phyloP scores from a whole-genome alignment of 345 rosid genomes.

The Luvunga scandens region DNA sequence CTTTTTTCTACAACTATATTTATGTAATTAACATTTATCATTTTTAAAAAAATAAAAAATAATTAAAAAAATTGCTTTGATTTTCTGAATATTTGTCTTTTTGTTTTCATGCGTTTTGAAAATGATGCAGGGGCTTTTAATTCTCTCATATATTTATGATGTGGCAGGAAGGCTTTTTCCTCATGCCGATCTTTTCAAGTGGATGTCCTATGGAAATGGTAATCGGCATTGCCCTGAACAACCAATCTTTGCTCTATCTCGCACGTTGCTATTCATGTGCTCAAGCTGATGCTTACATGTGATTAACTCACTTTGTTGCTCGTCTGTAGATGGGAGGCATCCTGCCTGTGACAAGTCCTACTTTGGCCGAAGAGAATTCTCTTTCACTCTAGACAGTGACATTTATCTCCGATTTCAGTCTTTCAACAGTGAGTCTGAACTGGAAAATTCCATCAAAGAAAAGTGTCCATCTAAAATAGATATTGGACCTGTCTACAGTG shows the following conservation, averaged over 20 bases:
- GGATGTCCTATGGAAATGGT: conserved; percentile 96
- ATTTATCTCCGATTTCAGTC: conserved; percentile 73
- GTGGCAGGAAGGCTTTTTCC: conserved; percentile 84
- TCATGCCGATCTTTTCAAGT: conserved; percentile 67
- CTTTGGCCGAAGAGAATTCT: conserved; percentile 77
- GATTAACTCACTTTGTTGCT: not conserved
- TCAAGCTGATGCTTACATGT: not conserved
- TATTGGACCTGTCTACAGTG: conserved; percentile 81
- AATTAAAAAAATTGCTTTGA: not conserved
- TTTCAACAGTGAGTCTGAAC: conserved; percentile 50
- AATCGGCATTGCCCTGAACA: conserved; percentile 4
- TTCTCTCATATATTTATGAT: not conserved
- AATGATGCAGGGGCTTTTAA: not conserved
- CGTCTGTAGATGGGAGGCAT: conserved; percentile 79
- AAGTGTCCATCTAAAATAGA: conserved; percentile 82
- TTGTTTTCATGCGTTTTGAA: not conserved
- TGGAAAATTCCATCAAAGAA: conserved; percentile 62
- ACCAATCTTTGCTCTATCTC: not conserved
- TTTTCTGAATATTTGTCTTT: not conserved
- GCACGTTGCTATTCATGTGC: not conserved
- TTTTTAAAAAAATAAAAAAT: too few species aligned
- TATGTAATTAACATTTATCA: not conserved
- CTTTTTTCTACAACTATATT: not conserved
- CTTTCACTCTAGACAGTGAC: conserved; percentile 80
- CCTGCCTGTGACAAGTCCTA: conserved; percentile 79